Evolutionary conservation across 2,329 filamentous ascomycete species (phyloP), one percentile per base, ranked within the genome.

Genomic region (Aspergillus nomiae): DNA sequence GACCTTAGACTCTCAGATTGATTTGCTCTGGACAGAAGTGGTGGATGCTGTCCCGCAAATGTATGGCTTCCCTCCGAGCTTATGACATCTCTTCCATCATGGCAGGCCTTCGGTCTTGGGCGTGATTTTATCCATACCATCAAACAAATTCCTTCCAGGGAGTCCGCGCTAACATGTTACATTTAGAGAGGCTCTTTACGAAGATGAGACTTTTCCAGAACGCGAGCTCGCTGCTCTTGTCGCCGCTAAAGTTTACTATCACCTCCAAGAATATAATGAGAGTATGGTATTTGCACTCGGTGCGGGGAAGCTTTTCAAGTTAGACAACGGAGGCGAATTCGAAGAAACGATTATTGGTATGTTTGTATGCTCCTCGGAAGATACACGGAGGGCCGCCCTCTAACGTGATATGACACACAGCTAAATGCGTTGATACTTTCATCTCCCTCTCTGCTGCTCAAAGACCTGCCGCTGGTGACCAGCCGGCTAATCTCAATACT

Each of bases 241-340:
- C 60, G 91, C 96, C 50, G 91, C 95, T 71, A 99, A 99, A 85
- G 93, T 98, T 70, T 99, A 98, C 83, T 99, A 98, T 77, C 95
- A 99, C 77, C 89, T 99, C 59, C 93, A 97, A 81, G 95, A 95
- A 78, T 99, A 99, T 84, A 95, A 97, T 77, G 95, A 99, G 83
- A 97, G 94, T 80, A 98, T 99, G 94, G 91, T 92, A 58, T 98
- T 99, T 80, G 95, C 95, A 67, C 87, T 99, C 53, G 94, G 93
- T 63, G 94, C 95, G 28, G 95, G 95, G 64, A 92, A 97, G 76
- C 89, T 97, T 56, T 97, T 99, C 85, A 92, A 96, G 82, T 87
- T 98, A 69, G 92, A 97, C 74, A 86, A 90, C 60, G 90, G 92
- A 58, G 91, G 92, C 79, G 95, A 99, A 83, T 99, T 97, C 75